Conservation (phyloP, 257 asterid genomes). For the Fraxinus pennsylvanica region DNA sequence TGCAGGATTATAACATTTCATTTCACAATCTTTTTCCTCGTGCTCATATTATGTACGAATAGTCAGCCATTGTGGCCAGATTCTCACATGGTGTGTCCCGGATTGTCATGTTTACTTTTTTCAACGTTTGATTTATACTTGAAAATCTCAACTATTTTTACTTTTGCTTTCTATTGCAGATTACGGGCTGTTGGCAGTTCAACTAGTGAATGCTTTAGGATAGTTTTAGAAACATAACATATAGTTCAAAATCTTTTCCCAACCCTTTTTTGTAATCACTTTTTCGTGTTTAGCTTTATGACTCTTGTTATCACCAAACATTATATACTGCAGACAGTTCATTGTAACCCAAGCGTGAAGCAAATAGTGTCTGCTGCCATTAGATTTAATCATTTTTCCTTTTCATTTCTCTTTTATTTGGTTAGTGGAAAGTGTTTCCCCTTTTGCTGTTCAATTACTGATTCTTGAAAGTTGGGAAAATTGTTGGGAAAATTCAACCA, state of each 20-base stretch:
- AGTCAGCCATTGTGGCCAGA: background rate
- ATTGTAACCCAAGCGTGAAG: background rate
- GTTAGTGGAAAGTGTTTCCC: background rate
- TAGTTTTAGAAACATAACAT: conserved; percentile 17
- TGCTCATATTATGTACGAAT: conserved; percentile 15
- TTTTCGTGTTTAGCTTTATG: background rate
- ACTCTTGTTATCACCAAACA: background rate
- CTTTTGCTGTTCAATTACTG: background rate
- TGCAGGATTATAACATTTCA: conserved; percentile 18
- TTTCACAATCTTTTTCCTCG: conserved; percentile 19
- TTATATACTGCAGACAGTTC: background rate
- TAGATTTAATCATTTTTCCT: background rate
- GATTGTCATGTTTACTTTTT: background rate
- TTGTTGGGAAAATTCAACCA: no score
- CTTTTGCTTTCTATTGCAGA: conserved; percentile 16
- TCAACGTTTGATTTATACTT: background rate
- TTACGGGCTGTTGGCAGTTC: conserved; percentile 20
- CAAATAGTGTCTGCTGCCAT: background rate
- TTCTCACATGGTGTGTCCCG: conserved; percentile 7
- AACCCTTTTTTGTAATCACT: background rate
- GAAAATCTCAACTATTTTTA: conserved; percentile 1
- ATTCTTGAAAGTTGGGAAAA: background rate
- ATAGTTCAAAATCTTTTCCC: background rate
- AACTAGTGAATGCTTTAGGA: conserved; percentile 6
- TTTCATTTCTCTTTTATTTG: background rate